These are phyloP conservation scores for Cucumis hystrix DNA, from an alignment of 306 rosid species.

Conservation along the genomic window DNA sequence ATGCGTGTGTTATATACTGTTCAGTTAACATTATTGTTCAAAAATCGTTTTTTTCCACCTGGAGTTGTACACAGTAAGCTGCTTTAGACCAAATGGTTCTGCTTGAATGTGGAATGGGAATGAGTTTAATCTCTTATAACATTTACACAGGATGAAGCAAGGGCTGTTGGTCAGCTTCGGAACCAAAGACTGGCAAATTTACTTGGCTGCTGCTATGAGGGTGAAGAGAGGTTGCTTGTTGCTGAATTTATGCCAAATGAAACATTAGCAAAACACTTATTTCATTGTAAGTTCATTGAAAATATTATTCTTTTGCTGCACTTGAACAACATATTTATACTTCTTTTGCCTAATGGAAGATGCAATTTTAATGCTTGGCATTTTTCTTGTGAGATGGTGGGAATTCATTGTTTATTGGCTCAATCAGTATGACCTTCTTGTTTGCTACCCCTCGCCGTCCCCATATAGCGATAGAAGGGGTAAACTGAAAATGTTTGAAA, in stretches of 20 bases:
- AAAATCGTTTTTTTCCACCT: not conserved
- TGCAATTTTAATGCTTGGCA: not conserved
- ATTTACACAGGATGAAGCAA: slow-evolving; percentile 66
- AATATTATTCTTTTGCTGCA: slow-evolving; percentile 6
- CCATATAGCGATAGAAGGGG: not conserved
- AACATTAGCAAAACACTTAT: slow-evolving; percentile 89
- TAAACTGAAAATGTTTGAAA: not conserved
- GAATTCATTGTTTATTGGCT: not conserved
- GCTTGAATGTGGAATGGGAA: not conserved
- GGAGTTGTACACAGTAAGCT: not conserved
- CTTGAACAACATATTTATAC: not conserved
- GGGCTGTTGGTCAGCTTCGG: slow-evolving; percentile 81
- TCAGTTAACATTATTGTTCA: not conserved
- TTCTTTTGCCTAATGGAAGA: not conserved
- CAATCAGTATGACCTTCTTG: not conserved
- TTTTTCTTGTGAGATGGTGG: not conserved
- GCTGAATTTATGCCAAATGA: slow-evolving; percentile 89
- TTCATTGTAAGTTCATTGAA: slow-evolving; percentile 61
- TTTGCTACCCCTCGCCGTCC: not conserved
- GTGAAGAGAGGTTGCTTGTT: slow-evolving; percentile 90
- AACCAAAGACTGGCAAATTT: slow-evolving; percentile 72
- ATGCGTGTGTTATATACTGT: not conserved
- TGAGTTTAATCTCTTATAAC: not conserved
- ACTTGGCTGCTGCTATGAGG: slow-evolving; percentile 86
- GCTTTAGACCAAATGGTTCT: not conserved